Percentiles rank a stretch among this genome's conserved stretches.
phyloP scores from a whole-genome alignment of 257 asterid genomes.

The Nicotiana attenuata region DNA sequence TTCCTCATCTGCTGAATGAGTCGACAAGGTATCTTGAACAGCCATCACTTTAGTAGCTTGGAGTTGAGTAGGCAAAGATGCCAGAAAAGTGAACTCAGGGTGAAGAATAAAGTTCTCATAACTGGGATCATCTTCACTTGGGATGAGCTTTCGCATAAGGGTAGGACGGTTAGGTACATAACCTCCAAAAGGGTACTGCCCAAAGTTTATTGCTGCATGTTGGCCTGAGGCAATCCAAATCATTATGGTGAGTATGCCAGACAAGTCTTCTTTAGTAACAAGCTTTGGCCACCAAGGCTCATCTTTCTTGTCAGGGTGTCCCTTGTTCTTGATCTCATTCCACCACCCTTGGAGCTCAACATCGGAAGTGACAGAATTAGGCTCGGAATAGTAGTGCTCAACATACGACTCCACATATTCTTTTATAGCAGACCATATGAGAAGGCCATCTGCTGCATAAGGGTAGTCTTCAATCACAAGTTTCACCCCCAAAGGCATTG shows the following conservation, averaged over 20 bases:
- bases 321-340: slow-evolving; percentile 74
- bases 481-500: slow-evolving; percentile 61
- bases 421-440: slow-evolving; percentile 74
- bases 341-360: slow-evolving; percentile 89
- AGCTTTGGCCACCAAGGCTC: slow-evolving; percentile 95
- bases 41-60: slow-evolving; percentile 97
- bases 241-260: slow-evolving; percentile 58
- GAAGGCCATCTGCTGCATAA: slow-evolving; percentile 90
- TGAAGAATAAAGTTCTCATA: slow-evolving; percentile 55
- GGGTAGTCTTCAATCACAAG: slow-evolving; percentile 90
- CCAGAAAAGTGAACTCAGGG: slow-evolving; percentile 69
- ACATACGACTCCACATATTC: slow-evolving; percentile 79
- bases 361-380: slow-evolving; percentile 52
- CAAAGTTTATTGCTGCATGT: slow-evolving; percentile 94
- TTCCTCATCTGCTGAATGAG: slow-evolving; percentile 88
- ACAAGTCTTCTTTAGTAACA: slow-evolving; percentile 56
- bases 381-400: slow-evolving; percentile 59
- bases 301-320: slow-evolving; percentile 60
- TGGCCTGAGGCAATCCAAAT: slow-evolving; percentile 93
- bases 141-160: slow-evolving; percentile 68
- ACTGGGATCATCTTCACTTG: slow-evolving; percentile 40
- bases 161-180: slow-evolving; percentile 89
- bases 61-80: slow-evolving; percentile 83
- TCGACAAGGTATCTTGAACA: slow-evolving; percentile 81
- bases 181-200: slow-evolving; percentile 91